phyloP scores from a whole-genome alignment of 495 filamentous ascomycete species.

The Annulohypoxylon stygium region DNA sequence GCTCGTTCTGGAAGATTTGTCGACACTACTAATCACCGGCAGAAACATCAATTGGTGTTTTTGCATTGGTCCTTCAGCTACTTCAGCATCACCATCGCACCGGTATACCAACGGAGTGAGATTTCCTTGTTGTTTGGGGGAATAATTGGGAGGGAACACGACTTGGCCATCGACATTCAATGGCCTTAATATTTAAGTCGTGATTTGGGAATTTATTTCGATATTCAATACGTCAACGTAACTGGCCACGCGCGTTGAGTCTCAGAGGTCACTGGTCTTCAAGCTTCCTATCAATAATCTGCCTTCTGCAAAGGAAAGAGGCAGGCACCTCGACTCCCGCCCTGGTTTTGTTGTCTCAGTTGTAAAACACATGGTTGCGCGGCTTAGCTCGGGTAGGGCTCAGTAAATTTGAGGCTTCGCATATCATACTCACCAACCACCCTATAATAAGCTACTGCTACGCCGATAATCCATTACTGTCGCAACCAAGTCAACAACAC shows the following conservation, averaged over 20 bases:
- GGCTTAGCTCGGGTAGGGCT: constrained; percentile 22
- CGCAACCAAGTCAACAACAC: background rate
- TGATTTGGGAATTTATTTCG: constrained; percentile 14
- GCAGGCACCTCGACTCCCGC: constrained; percentile 33
- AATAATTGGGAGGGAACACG: constrained; percentile 7
- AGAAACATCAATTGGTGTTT: constrained; percentile 30
- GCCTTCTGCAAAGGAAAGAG: constrained; percentile 19
- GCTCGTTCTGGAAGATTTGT: constrained; percentile 7
- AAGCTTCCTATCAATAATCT: constrained; percentile 1
- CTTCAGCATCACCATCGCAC: constrained; percentile 16
- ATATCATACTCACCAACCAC: constrained; percentile 10
- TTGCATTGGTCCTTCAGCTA: constrained; percentile 3
- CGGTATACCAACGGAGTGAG: constrained; percentile 3
- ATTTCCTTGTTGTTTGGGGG: constrained; percentile 5
- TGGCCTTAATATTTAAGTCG: constrained; percentile 26
- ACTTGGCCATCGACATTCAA: constrained; percentile 19
- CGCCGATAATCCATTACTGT: background rate
- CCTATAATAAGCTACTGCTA: background rate
- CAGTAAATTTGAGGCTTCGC: constrained; percentile 18
- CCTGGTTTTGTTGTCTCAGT: constrained; percentile 9
- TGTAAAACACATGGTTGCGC: constrained; percentile 25
- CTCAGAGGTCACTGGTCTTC: constrained; percentile 10
- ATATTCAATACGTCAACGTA: constrained; percentile 7
- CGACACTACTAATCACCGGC: constrained; percentile 6
- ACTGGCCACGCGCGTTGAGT: background rate